A percentile compares a stretch with the other conserved stretches of the same genome.
Conservation (phyloP, 148 eudicot species). For the Beta vulgaris region DNA sequence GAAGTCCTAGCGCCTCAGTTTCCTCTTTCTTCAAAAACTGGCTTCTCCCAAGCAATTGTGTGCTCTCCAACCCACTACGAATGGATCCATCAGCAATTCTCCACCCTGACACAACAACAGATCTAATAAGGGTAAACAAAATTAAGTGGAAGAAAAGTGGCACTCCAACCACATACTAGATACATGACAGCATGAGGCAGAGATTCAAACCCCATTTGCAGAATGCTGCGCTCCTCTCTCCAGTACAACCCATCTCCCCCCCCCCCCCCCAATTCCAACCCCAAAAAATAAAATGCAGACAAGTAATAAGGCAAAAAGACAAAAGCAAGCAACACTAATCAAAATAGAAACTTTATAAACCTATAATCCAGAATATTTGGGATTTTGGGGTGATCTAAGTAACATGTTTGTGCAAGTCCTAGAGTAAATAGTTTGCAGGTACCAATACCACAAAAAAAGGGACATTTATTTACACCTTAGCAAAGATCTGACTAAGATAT, state of each 20-base stretch:
- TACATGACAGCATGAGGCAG: background rate
- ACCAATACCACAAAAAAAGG: background rate
- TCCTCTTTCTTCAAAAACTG: constrained; percentile 68
- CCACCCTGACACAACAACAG: constrained; percentile 54
- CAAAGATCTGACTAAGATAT: background rate
- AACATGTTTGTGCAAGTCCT: background rate
- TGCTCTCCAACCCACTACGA: constrained; percentile 62
- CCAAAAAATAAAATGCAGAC: background rate
- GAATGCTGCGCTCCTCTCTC: background rate
- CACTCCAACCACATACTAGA: background rate
- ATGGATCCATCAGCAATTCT: constrained; percentile 61
- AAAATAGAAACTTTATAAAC: background rate
- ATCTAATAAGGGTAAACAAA: background rate
- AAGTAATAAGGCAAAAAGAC: background rate
- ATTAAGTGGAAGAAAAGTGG: background rate
- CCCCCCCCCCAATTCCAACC: background rate
- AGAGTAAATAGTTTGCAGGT: background rate
- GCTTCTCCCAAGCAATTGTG: constrained; percentile 79
- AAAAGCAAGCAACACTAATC: background rate
- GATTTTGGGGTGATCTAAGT: too few species aligned
- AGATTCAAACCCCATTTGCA: background rate
- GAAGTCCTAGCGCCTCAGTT: constrained; percentile 54
- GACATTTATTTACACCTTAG: background rate
- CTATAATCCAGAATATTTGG: background rate
- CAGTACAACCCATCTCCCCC: too few species aligned